phyloP scores from a whole-genome alignment of 441 rosid genomes.

The Euphorbia corollata region DNA sequence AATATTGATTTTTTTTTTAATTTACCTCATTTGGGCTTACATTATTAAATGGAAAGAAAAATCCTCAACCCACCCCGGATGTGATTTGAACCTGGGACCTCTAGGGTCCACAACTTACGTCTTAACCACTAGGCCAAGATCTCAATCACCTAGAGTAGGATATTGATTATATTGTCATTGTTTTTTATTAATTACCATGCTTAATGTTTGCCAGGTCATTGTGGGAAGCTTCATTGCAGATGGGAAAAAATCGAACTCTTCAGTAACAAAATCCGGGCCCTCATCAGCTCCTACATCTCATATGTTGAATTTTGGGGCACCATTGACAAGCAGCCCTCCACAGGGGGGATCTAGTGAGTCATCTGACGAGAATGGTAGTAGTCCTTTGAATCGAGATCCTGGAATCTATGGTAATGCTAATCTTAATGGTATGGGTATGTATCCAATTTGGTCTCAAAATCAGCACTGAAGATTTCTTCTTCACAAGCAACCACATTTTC shows the following conservation, averaged over 20 bases:
- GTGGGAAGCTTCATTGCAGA: constrained; percentile 80
- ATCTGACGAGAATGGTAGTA: constrained; percentile 66
- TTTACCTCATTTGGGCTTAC: no score
- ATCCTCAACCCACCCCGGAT: no score
- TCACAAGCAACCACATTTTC: constrained; percentile 20
- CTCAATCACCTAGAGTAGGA: not conserved
- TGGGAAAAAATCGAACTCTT: constrained; percentile 46
- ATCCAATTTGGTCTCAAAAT: constrained; percentile 68
- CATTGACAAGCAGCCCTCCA: constrained; percentile 52
- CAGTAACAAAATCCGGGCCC: constrained; percentile 34
- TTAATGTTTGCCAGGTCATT: constrained; percentile 44
- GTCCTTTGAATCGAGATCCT: constrained; percentile 41
- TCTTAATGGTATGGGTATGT: constrained; percentile 67
- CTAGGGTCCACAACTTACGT: no score
- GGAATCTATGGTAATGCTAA: constrained; percentile 42
- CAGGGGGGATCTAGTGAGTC: constrained; percentile 69
- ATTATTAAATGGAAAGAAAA: no score
- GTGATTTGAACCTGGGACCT: no score
- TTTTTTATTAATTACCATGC: not conserved
- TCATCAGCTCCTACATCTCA: constrained; percentile 41
- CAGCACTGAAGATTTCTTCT: constrained; percentile 39
- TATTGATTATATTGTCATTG: not conserved
- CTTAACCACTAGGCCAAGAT: no score
- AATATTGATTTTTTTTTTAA: no score
- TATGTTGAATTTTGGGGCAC: constrained; percentile 53